These are phyloP conservation scores for Coniochaeta prunicola DNA, from an alignment of 2,329 filamentous ascomycete genomes.

Conservation along the genomic window DNA sequence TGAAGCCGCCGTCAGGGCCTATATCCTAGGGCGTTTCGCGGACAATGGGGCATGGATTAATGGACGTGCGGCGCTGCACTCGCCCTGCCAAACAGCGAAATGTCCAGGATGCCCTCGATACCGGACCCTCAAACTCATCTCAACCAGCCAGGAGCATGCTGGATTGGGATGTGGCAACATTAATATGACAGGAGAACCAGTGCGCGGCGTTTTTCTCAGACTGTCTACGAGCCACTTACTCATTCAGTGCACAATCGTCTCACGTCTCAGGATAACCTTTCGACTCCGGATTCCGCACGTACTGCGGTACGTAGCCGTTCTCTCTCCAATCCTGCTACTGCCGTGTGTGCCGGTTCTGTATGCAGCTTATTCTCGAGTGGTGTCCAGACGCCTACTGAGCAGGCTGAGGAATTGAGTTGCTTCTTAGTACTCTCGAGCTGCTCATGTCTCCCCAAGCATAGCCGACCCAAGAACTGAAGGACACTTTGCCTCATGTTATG, in stretches of 20 bases:
- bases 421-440: background rate
- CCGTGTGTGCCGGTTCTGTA: background rate
- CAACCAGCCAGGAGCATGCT: constrained; percentile 1
- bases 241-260: background rate
- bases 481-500: background rate
- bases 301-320: no score
- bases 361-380: background rate
- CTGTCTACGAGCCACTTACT: background rate
- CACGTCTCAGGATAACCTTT: background rate
- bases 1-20: background rate
- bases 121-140: background rate
- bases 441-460: background rate
- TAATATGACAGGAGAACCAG: constrained; percentile 1
- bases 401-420: no score
- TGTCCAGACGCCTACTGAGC: background rate
- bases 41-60: background rate
- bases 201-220: background rate
- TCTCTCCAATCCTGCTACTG: background rate
- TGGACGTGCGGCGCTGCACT: background rate
- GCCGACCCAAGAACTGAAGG: background rate
- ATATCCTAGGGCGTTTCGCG: background rate
- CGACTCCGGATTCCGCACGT: background rate
- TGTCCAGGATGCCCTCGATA: background rate
- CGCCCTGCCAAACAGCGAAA: background rate
- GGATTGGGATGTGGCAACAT: constrained; percentile 2